Evolutionary conservation across 805 yeast genomes (phyloP), one percentile per base, ranked within the genome.

Genomic region (Saccharomycopsis fibuligera): DNA sequence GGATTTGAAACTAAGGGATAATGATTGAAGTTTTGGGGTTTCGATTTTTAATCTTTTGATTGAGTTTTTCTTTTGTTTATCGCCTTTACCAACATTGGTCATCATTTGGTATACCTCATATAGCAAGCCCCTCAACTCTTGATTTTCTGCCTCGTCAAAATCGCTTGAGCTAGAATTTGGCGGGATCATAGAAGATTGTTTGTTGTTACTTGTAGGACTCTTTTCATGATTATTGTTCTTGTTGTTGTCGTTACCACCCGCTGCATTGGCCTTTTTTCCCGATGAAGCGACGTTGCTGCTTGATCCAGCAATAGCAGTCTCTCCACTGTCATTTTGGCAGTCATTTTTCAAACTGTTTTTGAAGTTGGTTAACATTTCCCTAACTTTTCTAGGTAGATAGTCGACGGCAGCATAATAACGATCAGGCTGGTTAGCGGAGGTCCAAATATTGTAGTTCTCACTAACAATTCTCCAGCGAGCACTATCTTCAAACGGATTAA

Each of bases 361-460:
- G 46, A 45, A 53, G 30, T 38, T 50, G 3, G 50, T 35, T 16
- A 53, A 17, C 54, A 53, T 47, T 35, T 50, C 56, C 21, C 56
- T 29, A 5, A 53, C 54, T 48, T 53, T 53, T 33, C 56, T 23
- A 16, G 56, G 56, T 30, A 50, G 45, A 35, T 53, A 50, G 42
- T 53, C 54, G 5, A 47, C 47, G 10, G 56, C 54, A 10, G 56
- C 56, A 31, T 53, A 53, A 22, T 47, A 53, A 12, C 56, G 27
- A 24, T 53, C 54, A 14, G 54, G 56, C 24, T 53, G 54, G 37
- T 53, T 39, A 14, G 41, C 44, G 12, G 47, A 50, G 8, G 56
- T 53, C 56, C 56, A 53, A 16, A 53, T 46, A 35, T 53, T 53
- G 37, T 53, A 53, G 24, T 50, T 50, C 8, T 53, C 54, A 30